Evolutionary conservation across 345 rosid species (phyloP), one percentile per base, ranked within the genome.

Genomic region (Citrus reticulata): DNA sequence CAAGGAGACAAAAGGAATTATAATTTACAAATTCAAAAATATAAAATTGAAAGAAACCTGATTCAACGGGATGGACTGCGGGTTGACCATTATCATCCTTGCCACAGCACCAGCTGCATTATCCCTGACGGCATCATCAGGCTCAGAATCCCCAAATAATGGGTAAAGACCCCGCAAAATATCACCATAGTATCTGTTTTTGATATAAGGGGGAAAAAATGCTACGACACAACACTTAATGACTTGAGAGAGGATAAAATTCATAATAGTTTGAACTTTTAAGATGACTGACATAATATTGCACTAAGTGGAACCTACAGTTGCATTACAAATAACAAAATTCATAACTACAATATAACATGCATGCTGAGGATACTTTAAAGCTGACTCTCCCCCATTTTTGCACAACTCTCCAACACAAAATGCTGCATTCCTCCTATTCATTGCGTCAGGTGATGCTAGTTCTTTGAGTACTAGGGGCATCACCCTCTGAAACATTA

Each of bases 31-130:
- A 30, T 20, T 30, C 17, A 30, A 1, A 27, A 7, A 24, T 8
- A 29, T 46, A 19, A 72, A 22, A 51, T 2, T 72, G 46, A n/a
- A 25, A 51, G 63, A 24, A 77, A 96, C 98, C 93, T 97, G 98
- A 83, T 89, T 92, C 83, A 97, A 86, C 55, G 99, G 99, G 72
- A 97, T 84, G 67, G 92, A 81, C 74, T 94, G 93, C 3, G 98
- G 98, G 72, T 97, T 89, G 81, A 86, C 93, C 90, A 91, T 84
- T 87, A 97, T 93, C 99, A 97, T 94, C 88, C 98, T 93, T 78
- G 99, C 98, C 67, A 93, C 89, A 24, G 98, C 99, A 88, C 99
- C 99, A 54, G 98, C 98, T 66, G 98, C 98, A 84, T 97, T 97
- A 85, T 97, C 99, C 83, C 97, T 85, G 65, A 97, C 99, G 17